A percentile compares a stretch with the other conserved stretches of the same genome.
phyloP scores from a whole-genome alignment of 192 early-diverging fungal genomes.

The Geosiphon pyriformis region DNA sequence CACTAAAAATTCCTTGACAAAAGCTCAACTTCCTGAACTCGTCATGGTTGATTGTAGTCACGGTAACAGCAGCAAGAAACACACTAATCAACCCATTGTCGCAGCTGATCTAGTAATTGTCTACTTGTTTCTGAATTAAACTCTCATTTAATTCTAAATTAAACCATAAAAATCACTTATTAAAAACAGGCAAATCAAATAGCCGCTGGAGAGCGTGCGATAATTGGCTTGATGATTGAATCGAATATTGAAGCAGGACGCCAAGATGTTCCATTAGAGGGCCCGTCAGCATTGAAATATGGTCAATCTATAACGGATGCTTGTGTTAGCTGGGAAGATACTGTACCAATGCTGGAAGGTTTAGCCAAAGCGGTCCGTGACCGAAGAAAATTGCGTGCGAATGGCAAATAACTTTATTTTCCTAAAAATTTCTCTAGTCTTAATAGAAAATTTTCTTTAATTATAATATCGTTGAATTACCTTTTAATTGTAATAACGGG shows the following conservation, averaged over 20 bases:
- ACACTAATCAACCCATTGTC: slow-evolving; percentile 77
- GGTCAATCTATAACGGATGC: slow-evolving; percentile 93
- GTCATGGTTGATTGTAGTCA: slow-evolving; percentile 97
- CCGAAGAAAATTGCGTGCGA: slow-evolving; percentile 36
- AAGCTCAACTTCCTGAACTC: slow-evolving; percentile 50
- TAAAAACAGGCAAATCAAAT: not conserved
- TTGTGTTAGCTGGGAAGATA: slow-evolving; percentile 89
- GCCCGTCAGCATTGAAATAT: slow-evolving; percentile 72
- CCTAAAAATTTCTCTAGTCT: too few species aligned
- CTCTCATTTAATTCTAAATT: not conserved
- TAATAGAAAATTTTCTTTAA: too few species aligned
- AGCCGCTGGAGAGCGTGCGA: slow-evolving; percentile 51
- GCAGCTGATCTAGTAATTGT: slow-evolving; percentile 39
- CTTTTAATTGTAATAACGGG: too few species aligned
- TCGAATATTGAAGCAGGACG: slow-evolving; percentile 80
- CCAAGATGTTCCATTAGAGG: slow-evolving; percentile 71
- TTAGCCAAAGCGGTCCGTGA: slow-evolving; percentile 68
- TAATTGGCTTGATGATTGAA: slow-evolving; percentile 96
- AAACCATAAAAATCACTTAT: not conserved
- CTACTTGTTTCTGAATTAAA: not conserved
- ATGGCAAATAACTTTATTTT: not conserved
- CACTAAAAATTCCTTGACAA: slow-evolving; percentile 50
- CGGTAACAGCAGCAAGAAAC: slow-evolving; percentile 89
- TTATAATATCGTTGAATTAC: too few species aligned
- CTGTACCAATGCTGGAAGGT: slow-evolving; percentile 67